Evolutionary conservation across 129 eudicot species (phyloP).

Genomic region (Dittrichia graveolens): DNA sequence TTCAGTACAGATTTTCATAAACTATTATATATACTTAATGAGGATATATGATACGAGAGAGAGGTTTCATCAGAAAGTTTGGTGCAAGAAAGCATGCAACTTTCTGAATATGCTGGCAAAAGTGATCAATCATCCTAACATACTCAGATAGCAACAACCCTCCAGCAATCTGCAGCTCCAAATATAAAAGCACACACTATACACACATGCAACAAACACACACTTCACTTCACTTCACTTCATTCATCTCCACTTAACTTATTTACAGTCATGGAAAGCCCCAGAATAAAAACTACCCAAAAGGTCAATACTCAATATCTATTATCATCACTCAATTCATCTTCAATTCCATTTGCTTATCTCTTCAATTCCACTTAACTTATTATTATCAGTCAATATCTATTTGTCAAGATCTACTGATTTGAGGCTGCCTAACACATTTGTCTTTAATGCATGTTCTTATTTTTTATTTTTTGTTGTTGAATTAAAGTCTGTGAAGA

Average conservation of each 20-base stretch:
- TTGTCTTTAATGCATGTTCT: not conserved
- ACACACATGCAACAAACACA: slow-evolving; percentile 23
- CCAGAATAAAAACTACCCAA: slow-evolving; percentile 54
- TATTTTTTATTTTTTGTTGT: not conserved
- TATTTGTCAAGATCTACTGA: not conserved
- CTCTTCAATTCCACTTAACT: too few relatives aligned
- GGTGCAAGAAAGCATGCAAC: slow-evolving; percentile 54
- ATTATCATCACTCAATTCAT: slow-evolving; percentile 5
- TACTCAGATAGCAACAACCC: slow-evolving; percentile 49
- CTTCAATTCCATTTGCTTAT: not conserved
- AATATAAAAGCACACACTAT: slow-evolving; percentile 27
- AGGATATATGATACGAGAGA: slow-evolving; percentile 42
- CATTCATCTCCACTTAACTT: slow-evolving; percentile 38
- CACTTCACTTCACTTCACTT: slow-evolving; percentile 31
- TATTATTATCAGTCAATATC: too few relatives aligned
- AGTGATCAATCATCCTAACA: slow-evolving; percentile 49
- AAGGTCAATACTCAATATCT: slow-evolving; percentile 35
- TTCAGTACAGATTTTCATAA: not conserved
- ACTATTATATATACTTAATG: not conserved
- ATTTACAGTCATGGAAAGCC: slow-evolving; percentile 55
- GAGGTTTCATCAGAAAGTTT: slow-evolving; percentile 86
- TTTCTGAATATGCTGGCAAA: slow-evolving; percentile 51
- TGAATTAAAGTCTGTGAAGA: slow-evolving; percentile 42
- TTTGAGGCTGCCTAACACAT: not conserved
- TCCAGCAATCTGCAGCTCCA: slow-evolving; percentile 41